phyloP scores from a whole-genome alignment of 371 early-diverging fungal genomes.

The Parasitella parasitica region DNA sequence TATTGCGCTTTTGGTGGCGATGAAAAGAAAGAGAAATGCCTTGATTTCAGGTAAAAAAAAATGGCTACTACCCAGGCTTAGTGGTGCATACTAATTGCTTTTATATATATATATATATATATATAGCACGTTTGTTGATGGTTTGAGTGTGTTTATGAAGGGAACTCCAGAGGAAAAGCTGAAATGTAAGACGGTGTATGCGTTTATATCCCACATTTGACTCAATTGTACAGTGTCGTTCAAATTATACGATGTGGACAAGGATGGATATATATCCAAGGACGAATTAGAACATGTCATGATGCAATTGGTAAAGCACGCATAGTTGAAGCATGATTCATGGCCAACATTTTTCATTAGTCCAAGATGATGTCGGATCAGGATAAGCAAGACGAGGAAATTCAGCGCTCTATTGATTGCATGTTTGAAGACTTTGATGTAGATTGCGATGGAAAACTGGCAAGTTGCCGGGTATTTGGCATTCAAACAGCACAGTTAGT shows the following conservation, averaged over 20 bases:
- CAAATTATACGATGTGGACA: slow-evolving; percentile 80
- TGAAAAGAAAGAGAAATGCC: slow-evolving; percentile 62
- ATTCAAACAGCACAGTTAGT: too few relatives aligned
- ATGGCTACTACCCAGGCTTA: too few relatives aligned
- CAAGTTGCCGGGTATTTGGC: too few relatives aligned
- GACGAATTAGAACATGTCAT: slow-evolving; percentile 74
- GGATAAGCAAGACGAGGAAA: slow-evolving; percentile 63
- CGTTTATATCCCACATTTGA: background rate
- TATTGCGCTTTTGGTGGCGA: slow-evolving; percentile 76
- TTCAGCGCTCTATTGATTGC: slow-evolving; percentile 63
- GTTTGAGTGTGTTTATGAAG: slow-evolving; percentile 76
- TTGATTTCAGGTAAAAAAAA: slow-evolving; percentile 67
- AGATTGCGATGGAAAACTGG: slow-evolving; percentile 78
- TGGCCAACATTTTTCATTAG: background rate
- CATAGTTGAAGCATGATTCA: background rate
- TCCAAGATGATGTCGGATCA: slow-evolving; percentile 44
- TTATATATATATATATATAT: too few relatives aligned
- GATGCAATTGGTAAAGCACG: slow-evolving; percentile 65
- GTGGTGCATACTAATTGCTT: too few relatives aligned
- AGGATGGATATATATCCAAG: slow-evolving; percentile 75
- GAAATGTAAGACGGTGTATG: slow-evolving; percentile 53
- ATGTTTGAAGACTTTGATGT: slow-evolving; percentile 86
- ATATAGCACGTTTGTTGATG: slow-evolving; percentile 71
- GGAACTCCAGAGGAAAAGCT: slow-evolving; percentile 81
- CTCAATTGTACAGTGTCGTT: slow-evolving; percentile 64